Evolutionary conservation across 768 basidiomycete genomes (phyloP).

Genomic region (Lentinula boryana): DNA sequence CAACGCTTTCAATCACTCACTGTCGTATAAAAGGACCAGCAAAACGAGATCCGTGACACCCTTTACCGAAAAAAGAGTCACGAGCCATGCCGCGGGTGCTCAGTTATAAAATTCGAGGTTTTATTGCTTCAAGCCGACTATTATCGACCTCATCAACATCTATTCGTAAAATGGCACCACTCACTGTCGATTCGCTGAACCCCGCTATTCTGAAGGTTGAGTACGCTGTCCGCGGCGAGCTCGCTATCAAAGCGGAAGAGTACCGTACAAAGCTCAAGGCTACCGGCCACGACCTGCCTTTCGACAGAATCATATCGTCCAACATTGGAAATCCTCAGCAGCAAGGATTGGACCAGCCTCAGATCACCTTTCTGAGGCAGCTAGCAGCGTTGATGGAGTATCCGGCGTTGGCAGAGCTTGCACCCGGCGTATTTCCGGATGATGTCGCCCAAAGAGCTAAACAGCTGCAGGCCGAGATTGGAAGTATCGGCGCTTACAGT

Average conservation of each 20-base stretch:
- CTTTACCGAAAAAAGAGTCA: not conserved
- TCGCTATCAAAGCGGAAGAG: slow-evolving; percentile 89
- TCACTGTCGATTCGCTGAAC: slow-evolving; percentile 74
- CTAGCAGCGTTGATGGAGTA: slow-evolving; percentile 91
- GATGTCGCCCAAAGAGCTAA: slow-evolving; percentile 84
- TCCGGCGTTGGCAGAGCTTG: slow-evolving; percentile 75
- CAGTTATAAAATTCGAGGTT: not conserved
- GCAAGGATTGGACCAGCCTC: slow-evolving; percentile 86
- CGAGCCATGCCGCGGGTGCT: slow-evolving; percentile 1
- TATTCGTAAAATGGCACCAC: slow-evolving; percentile 37
- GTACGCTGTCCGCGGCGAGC: slow-evolving; percentile 96
- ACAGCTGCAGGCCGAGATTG: slow-evolving; percentile 78
- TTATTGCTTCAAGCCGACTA: not conserved
- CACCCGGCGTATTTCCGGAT: slow-evolving; percentile 71
- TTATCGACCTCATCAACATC: not conserved
- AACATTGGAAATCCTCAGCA: slow-evolving; percentile 99
- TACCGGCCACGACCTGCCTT: slow-evolving; percentile 60
- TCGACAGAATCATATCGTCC: slow-evolving; percentile 78
- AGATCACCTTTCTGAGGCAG: slow-evolving; percentile 91
- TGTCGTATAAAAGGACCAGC: not conserved
- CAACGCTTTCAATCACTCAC: not conserved
- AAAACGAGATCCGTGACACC: not conserved
- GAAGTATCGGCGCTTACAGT: slow-evolving; percentile 91
- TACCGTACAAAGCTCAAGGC: slow-evolving; percentile 67
- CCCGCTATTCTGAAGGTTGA: slow-evolving; percentile 81